These are phyloP conservation scores for Mucor mucedo DNA, from an alignment of 371 early-diverging fungal species.

Conservation along the genomic window DNA sequence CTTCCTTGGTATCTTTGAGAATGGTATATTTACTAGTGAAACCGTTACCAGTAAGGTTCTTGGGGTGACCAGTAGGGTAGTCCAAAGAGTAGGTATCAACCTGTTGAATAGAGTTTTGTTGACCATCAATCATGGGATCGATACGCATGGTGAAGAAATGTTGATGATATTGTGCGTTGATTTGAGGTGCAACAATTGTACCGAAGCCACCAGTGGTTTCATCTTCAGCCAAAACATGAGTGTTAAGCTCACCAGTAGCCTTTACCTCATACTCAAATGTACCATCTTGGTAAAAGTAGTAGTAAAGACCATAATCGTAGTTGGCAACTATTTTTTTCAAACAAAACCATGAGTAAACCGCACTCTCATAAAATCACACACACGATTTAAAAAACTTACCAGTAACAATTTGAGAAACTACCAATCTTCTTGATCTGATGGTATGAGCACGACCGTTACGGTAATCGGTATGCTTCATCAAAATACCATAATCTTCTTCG, in stretches of 20 bases:
- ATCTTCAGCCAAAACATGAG: slow-evolving; percentile 57
- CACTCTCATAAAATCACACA: neutral
- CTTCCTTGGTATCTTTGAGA: slow-evolving; percentile 49
- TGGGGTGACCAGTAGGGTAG: slow-evolving; percentile 53
- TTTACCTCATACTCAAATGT: slow-evolving; percentile 63
- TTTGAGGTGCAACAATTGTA: slow-evolving; percentile 55
- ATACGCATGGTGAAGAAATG: slow-evolving; percentile 63
- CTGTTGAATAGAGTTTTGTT: slow-evolving; percentile 47
- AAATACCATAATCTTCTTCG: slow-evolving; percentile 58
- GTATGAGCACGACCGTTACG: slow-evolving; percentile 55
- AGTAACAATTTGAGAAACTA: slow-evolving; percentile 59
- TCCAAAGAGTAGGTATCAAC: slow-evolving; percentile 41
- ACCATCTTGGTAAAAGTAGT: slow-evolving; percentile 63
- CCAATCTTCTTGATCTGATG: slow-evolving; percentile 56
- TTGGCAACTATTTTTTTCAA: slow-evolving; percentile 42
- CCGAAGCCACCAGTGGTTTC: slow-evolving; percentile 55
- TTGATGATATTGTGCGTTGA: slow-evolving; percentile 60
- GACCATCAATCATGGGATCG: slow-evolving; percentile 61
- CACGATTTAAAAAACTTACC: slow-evolving; percentile 35
- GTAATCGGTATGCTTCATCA: slow-evolving; percentile 64
- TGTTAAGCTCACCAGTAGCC: slow-evolving; percentile 60
- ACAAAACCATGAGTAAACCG: neutral
- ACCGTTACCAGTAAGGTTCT: slow-evolving; percentile 51
- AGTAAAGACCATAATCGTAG: slow-evolving; percentile 63
- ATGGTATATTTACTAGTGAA: slow-evolving; percentile 38